Conservation (phyloP, 177 flowering plant genomes). For the Vitis hybrid region DNA sequence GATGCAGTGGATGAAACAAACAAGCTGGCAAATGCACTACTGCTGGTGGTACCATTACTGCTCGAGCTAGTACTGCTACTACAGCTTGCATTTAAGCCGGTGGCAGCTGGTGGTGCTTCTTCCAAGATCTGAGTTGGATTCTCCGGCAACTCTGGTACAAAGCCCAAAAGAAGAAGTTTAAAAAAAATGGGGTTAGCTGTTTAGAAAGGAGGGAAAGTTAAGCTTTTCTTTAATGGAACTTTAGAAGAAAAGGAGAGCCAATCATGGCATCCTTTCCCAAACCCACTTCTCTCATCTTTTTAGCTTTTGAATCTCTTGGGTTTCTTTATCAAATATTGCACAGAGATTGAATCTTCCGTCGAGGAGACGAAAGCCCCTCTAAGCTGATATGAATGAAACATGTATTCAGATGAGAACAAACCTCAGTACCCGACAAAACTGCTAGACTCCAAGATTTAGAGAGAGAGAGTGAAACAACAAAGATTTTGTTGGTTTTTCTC, state of each 20-base stretch:
- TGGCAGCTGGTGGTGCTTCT: conserved; percentile 23
- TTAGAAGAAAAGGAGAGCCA: conserved; percentile 20
- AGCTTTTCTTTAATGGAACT: conserved; percentile 16
- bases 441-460: conserved; percentile 37
- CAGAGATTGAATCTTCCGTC: conserved; percentile 11
- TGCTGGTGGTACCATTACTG: conserved; percentile 36
- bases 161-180: background rate
- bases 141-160: conserved; percentile 28
- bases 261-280: conserved; percentile 26
- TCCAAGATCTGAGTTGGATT: conserved; percentile 29
- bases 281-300: conserved; percentile 11
- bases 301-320: conserved; percentile 30
- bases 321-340: conserved; percentile 11
- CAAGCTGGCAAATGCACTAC: conserved; percentile 52
- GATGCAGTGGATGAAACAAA: conserved; percentile 60
- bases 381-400: background rate
- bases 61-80: conserved; percentile 35
- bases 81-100: conserved; percentile 36
- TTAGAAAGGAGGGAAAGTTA: conserved; percentile 7
- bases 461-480: conserved; percentile 21
- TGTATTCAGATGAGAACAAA: conserved; percentile 23
- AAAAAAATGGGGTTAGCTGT: background rate
- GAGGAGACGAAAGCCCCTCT: background rate
- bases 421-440: conserved; percentile 45
- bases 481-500: conserved; percentile 8